A percentile compares a stretch with the other conserved stretches of the same genome.
These are phyloP conservation scores for Picochlorum sp. DNA, from an alignment of 139 green algal genomes.

Conservation along the genomic window DNA sequence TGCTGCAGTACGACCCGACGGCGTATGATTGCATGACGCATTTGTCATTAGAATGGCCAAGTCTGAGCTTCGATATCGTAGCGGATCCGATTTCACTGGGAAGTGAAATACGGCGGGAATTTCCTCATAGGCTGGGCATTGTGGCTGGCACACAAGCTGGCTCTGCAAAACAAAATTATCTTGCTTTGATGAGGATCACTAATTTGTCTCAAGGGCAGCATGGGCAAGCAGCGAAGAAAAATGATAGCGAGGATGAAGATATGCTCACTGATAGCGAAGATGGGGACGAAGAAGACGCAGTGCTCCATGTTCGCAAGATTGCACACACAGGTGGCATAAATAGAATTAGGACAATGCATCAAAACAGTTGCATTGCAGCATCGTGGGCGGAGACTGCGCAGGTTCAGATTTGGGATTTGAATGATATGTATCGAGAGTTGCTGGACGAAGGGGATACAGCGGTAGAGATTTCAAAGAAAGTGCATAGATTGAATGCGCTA, in stretches of 20 bases:
- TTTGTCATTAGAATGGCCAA: conserved; percentile 84
- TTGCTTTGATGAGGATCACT: conserved; percentile 58
- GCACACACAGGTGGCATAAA: conserved; percentile 78
- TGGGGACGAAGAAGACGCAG: conserved; percentile 24
- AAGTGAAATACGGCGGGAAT: conserved; percentile 49
- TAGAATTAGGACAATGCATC: conserved; percentile 77
- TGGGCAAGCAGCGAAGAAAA: conserved; percentile 2
- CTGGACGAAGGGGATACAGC: conserved; percentile 21
- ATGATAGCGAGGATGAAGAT: conserved; percentile 11
- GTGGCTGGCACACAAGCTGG: conserved; percentile 67
- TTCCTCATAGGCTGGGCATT: conserved; percentile 83
- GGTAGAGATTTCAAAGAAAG: conserved; percentile 1
- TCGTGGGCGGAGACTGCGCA: conserved; percentile 78
- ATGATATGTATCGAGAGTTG: conserved; percentile 46
- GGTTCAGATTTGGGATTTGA: conserved; percentile 72
- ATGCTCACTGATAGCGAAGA: neutral
- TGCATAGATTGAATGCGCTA: conserved; percentile 6
- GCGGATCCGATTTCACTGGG: conserved; percentile 62
- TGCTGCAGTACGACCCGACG: conserved; percentile 88
- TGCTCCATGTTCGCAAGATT: conserved; percentile 44
- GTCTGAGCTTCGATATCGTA: conserved; percentile 89
- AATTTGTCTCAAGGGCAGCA: conserved; percentile 46
- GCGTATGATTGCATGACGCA: conserved; percentile 91
- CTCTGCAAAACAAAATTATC: conserved; percentile 54
- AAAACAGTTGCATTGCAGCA: conserved; percentile 74